Conservation (phyloP, 75 land plant species). For the Cupressus sempervirens region DNA sequence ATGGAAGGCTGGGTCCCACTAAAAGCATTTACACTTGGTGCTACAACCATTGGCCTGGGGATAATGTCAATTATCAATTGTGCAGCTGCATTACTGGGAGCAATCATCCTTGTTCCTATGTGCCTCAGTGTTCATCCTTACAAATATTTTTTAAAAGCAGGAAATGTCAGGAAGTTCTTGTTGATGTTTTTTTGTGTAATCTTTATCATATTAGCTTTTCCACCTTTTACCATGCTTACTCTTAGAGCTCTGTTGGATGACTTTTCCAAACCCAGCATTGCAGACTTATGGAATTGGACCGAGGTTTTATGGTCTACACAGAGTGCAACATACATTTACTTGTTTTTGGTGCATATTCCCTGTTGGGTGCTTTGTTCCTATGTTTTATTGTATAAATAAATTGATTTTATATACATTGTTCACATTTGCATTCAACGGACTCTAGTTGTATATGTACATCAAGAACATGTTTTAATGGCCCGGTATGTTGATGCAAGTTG, state of each 20-base stretch:
- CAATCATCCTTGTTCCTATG: constrained; percentile 68
- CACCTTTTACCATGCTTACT: constrained; percentile 42
- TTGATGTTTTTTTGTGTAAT: constrained; percentile 22
- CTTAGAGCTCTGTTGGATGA: constrained; percentile 28
- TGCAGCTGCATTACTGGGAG: constrained; percentile 80
- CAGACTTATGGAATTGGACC: constrained; percentile 60
- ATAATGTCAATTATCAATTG: constrained; percentile 89
- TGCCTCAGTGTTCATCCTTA: constrained; percentile 63
- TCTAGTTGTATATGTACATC: not conserved
- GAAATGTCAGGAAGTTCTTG: constrained; percentile 11
- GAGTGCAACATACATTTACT: constrained; percentile 75
- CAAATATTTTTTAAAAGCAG: constrained; percentile 21
- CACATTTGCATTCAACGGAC: not conserved
- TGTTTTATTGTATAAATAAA: constrained; percentile 48
- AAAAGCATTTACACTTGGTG: constrained; percentile 65
- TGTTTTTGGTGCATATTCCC: constrained; percentile 71
- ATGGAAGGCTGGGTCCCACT: constrained; percentile 52
- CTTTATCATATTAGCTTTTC: constrained; percentile 42
- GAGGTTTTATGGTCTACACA: constrained; percentile 76
- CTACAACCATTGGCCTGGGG: constrained; percentile 62
- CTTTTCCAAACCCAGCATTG: constrained; percentile 21
- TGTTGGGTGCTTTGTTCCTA: constrained; percentile 66
- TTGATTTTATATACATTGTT: not conserved
- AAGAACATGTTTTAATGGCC: not conserved
- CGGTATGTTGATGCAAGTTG: not conserved